Conservation (phyloP, 2,329 filamentous ascomycete genomes). For the Cladophialophora exuberans region DNA sequence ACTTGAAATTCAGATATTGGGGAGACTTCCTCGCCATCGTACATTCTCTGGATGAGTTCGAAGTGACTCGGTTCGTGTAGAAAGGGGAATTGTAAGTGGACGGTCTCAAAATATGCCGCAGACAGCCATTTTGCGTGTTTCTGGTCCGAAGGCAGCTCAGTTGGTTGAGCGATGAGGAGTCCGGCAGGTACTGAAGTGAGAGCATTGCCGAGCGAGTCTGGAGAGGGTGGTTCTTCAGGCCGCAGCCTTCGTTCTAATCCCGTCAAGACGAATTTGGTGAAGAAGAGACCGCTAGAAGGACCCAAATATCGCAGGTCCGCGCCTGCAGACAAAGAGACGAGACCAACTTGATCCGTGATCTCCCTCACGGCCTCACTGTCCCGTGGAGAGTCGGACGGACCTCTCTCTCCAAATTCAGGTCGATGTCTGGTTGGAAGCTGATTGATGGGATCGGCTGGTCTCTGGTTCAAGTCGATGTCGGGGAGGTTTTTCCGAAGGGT, state of each 20-base stretch:
- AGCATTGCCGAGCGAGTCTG: background rate
- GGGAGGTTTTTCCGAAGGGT: background rate
- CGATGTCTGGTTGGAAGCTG: background rate
- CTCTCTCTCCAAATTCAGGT: background rate
- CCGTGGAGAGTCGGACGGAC: background rate
- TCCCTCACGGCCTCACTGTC: background rate
- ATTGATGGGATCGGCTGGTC: background rate
- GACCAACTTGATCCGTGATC: conserved; percentile 2
- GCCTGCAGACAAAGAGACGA: conserved; percentile 3
- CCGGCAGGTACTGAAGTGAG: background rate
- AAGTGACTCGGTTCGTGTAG: background rate
- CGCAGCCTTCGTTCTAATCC: conserved; percentile 3
- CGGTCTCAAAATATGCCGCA: background rate
- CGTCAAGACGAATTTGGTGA: conserved; percentile 8
- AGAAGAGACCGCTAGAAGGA: conserved; percentile 6
- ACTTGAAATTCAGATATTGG: conserved; percentile 1
- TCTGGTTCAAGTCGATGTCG: background rate
- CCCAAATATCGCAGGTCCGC: conserved; percentile 5
- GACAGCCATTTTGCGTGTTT: conserved; percentile 4
- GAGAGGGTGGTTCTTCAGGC: background rate
- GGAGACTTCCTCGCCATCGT: conserved; percentile 1
- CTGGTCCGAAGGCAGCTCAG: background rate
- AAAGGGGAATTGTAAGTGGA: conserved; percentile 9
- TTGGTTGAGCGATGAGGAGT: background rate
- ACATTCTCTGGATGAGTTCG: background rate